Evolutionary conservation across 345 rosid species (phyloP).

Genomic region (Limnanthes douglasii): DNA sequence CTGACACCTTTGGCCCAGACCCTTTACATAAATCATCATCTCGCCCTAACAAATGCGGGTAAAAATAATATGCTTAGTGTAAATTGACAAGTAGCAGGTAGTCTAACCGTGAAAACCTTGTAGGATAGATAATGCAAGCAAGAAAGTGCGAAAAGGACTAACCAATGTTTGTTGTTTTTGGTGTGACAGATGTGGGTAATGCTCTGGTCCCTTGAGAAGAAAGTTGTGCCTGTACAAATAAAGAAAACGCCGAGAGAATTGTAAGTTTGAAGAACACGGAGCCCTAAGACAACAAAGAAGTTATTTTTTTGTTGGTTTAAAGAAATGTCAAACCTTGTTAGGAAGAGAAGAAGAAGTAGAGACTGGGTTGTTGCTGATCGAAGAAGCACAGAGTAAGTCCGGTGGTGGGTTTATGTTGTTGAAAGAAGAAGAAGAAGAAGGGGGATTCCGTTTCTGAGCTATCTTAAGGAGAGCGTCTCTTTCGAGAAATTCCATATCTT

Average conservation of each 20-base stretch:
- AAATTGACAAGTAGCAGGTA: no score
- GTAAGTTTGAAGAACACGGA: not conserved
- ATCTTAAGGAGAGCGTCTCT: conserved; percentile 50
- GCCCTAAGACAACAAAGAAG: not conserved
- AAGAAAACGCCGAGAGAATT: conserved; percentile 5
- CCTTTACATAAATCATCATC: conserved; percentile 26
- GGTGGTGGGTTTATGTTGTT: not conserved
- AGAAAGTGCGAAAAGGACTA: conserved; percentile 9
- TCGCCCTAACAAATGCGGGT: no score
- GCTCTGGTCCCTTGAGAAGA: conserved; percentile 12
- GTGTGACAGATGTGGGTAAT: conserved; percentile 15
- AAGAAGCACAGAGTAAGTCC: not conserved
- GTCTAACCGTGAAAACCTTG: no score
- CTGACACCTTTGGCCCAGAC: conserved; percentile 26
- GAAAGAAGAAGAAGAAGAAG: conserved; percentile 14
- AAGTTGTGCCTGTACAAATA: conserved; percentile 20
- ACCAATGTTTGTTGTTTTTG: conserved; percentile 28
- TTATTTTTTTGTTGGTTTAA: not conserved
- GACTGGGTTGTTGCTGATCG: conserved; percentile 1
- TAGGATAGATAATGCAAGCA: not conserved
- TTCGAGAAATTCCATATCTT: conserved; percentile 68
- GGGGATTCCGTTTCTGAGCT: conserved; percentile 23
- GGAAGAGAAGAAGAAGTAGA: conserved; percentile 4
- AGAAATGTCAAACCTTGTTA: conserved; percentile 1
- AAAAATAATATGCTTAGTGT: no score